Percentiles rank a stretch among this genome's conserved stretches.
Conservation (phyloP, 148 eudicot species). For the Chenopodium suecicum region DNA sequence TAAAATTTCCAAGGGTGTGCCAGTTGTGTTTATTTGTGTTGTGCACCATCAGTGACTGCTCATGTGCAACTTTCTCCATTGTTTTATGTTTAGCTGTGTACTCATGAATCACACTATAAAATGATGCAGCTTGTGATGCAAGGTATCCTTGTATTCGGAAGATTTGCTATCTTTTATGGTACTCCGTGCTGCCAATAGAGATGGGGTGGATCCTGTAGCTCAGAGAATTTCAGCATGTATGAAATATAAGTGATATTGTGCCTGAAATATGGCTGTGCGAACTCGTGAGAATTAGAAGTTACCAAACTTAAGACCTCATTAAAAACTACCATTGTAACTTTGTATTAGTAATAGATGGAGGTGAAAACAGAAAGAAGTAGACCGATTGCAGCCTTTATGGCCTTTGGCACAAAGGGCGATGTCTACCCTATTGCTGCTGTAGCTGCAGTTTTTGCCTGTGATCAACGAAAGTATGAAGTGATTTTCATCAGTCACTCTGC, state of each 20-base stretch:
- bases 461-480: constrained; percentile 58
- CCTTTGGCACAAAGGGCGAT: constrained; percentile 96
- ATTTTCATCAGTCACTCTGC: constrained; percentile 78
- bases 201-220: not conserved
- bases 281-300: not conserved
- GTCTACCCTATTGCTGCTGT: constrained; percentile 83
- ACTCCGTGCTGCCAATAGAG: not conserved
- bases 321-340: not conserved
- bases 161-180: not conserved
- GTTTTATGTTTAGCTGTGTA: not conserved
- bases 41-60: not conserved
- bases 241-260: too few species aligned
- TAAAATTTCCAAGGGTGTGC: not conserved
- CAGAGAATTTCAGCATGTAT: not conserved
- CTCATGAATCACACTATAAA: not conserved
- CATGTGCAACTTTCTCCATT: not conserved
- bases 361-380: constrained; percentile 33
- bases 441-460: constrained; percentile 80
- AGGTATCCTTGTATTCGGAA: not conserved
- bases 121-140: not conserved
- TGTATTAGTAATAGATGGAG: constrained; percentile 12
- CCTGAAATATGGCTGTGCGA: not conserved
- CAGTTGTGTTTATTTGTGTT: not conserved
- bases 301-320: not conserved
- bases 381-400: constrained; percentile 83